Evolutionary conservation across 208 protist genomes (phyloP), one percentile per base, ranked within the genome.

Genomic region (Jaenimonas drosophilae): DNA sequence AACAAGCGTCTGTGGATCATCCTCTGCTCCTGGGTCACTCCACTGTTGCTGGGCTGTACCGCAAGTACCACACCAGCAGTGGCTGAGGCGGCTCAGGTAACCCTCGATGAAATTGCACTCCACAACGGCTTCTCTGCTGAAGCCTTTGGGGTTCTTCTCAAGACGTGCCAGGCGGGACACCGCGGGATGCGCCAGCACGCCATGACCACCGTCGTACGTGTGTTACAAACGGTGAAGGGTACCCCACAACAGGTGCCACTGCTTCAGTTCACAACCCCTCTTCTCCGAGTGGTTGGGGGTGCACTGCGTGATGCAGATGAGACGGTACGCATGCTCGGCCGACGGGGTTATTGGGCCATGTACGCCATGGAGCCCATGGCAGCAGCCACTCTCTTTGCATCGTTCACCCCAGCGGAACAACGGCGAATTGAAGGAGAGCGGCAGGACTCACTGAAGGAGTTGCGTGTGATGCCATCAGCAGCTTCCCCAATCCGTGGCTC

Each of bases 281-380:
- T 93, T 0, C 51, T 56, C 14, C 60, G 64, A 17, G 63, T 79
- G 7, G 2, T 88, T 28, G 37, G 59, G 5, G 20, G 17, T 0
- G 70, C 61, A 9, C 31, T 85, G 26, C 7, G 24, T 9, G 84
- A 89, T 33, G 74, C 71, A 2, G 68, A 74, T 46, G 52, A 38
- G 3, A 44, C 56, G 16, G 72, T 75, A 17, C 66, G 84, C 4
- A 17, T 49, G 12, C 29, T 32, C 21, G 61, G 71, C 2, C 56
- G 70, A 9, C 29, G 28, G 3, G 70, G 71, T 50, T 80, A 71
- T 28, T 74, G 70, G 63, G 52, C 54, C 4, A 58, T 88, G 28
- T 29, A 64, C 19, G 25, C 65, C 0, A 24, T 73, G n/a, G 68
- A 85, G 30, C 64, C 59, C n/a, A 58, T 54, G 14, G 56, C 59